Base-by-base conservation (phyloP, 1,284 basidiomycete genomes). In the Cryptococcus jaspeensis region DNA sequence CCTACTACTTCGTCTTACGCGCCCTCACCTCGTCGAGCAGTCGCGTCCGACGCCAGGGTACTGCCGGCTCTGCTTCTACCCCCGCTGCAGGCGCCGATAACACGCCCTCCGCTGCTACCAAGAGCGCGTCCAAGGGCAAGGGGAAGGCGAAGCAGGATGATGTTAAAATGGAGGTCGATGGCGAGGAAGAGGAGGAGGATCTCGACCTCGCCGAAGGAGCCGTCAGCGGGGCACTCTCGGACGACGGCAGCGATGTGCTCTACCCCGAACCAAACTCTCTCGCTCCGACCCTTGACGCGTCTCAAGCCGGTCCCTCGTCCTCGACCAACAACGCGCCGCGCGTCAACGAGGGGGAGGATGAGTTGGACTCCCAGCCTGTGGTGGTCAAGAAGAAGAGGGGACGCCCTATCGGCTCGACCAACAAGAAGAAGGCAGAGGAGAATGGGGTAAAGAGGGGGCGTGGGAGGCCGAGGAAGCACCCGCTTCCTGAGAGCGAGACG, bases 1-100 rank as follows among this genome's bases (percentile, higher is more conserved):
- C 55, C 3, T 56, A 56, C 23, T 56, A 52, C 20, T 56, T 56
- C 39, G 12, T 47, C 32, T 43, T 56, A 1, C 35, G 41, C 15
- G 50, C 45, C 25, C 55, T 42, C 40, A 42, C 16, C 40, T 12
- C 5, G 40, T 18, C n/a, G 12, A 15, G 40, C 40, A 7, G 11
- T 22, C n/a, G n/a, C n/a, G 16, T 3, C 40, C n/a, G 22, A 42
- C 7, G 16, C 13, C 41, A 5, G 11, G n/a, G n/a, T 11, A 20
- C 18, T 2, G 3, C 12, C 20, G 23, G 18, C 5, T 43, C 41
- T 5, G 41, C 41, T 18, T n/a, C n/a, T 12, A 20, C 15, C 5
- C 18, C 41, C n/a, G 18, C 15, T 9, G n/a, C 18, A 18, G 15
- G 18, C 23, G 15, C 36, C 12, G 48, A 36, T 6, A 38, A 50